Conservation (phyloP, 257 asterid genomes). For the Cynanchum wilfordii region DNA sequence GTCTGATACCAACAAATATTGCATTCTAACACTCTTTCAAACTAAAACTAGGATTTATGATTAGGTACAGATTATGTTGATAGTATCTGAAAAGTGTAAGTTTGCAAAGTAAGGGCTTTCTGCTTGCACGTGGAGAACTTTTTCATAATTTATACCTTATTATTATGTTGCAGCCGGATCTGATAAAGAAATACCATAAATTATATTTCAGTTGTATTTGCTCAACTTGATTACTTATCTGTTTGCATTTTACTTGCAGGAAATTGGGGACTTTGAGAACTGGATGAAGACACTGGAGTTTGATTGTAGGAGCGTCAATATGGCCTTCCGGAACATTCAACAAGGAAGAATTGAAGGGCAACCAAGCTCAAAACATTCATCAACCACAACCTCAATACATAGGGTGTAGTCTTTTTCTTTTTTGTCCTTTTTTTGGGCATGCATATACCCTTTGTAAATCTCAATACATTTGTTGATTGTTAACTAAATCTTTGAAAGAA, state of each 20-base stretch:
- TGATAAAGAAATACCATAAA: background rate
- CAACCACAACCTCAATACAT: background rate
- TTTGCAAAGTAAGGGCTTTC: no score
- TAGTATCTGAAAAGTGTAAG: background rate
- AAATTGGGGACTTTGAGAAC: conserved; percentile 96
- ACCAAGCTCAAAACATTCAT: conserved; percentile 18
- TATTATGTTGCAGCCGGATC: background rate
- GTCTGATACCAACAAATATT: background rate
- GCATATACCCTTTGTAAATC: background rate
- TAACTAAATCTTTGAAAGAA: no score
- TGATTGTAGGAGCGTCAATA: conserved; percentile 75
- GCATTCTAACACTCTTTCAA: background rate
- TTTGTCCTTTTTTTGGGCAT: background rate
- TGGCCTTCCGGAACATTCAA: conserved; percentile 86
- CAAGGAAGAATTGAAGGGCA: conserved; percentile 38
- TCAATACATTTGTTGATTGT: background rate
- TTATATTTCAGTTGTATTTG: background rate
- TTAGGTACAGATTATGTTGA: background rate
- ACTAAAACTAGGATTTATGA: background rate
- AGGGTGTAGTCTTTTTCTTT: background rate
- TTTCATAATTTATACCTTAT: background rate
- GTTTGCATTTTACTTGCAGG: conserved; percentile 39
- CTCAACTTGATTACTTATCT: background rate
- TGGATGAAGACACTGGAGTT: conserved; percentile 99
- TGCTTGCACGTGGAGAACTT: no score